A percentile compares a stretch with the other conserved stretches of the same genome.
phyloP scores from a whole-genome alignment of 2,329 filamentous ascomycete genomes.

The Apiospora saccharicola region DNA sequence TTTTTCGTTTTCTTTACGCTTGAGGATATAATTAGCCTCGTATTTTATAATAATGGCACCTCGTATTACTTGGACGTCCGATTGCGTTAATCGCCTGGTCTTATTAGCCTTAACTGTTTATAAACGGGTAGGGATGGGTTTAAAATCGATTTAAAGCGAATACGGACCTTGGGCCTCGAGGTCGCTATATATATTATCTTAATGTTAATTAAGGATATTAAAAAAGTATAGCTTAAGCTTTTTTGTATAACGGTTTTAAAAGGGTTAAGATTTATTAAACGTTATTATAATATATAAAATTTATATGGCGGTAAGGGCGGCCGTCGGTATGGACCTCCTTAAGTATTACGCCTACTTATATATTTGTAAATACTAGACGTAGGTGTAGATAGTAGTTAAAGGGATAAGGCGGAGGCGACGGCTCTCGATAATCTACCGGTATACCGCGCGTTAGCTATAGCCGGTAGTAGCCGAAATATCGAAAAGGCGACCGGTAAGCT shows the following conservation, averaged over 20 bases:
- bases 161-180: constrained; percentile 18
- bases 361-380: not conserved
- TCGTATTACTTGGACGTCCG: not conserved
- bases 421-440: not conserved
- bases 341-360: not conserved
- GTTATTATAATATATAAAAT: not conserved
- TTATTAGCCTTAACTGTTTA: constrained; percentile 3
- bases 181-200: not conserved
- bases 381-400: not conserved
- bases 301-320: constrained; percentile 12
- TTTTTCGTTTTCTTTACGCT: constrained; percentile 16
- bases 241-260: not conserved
- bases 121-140: not conserved
- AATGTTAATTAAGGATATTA: not conserved
- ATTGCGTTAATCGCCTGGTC: constrained; percentile 2
- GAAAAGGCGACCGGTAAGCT: not conserved
- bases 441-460: not conserved
- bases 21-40: constrained; percentile 8
- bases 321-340: not conserved
- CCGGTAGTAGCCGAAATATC: not conserved
- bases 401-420: not conserved
- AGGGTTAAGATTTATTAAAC: not conserved
- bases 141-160: not conserved
- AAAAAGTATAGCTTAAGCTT: constrained; percentile 6
- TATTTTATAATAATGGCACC: not conserved